Base-by-base conservation (phyloP, 2,329 filamentous ascomycete species). In the Periconia sp. region DNA sequence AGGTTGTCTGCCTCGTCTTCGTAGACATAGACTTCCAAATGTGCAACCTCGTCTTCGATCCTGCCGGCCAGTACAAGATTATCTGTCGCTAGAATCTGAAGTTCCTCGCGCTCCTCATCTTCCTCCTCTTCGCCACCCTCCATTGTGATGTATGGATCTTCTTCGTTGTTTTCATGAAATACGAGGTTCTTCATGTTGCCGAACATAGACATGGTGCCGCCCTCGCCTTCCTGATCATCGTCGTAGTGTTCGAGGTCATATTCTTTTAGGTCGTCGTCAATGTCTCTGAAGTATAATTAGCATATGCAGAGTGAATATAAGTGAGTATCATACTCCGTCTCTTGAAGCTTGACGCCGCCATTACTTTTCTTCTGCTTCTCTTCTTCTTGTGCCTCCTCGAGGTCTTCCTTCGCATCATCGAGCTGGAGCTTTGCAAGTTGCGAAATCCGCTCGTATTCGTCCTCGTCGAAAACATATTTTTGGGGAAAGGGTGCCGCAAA, bases 191-290 rank as follows among this genome's bases (percentile, higher is more conserved):
- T 95, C 66, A 95, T 83, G 66, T 96, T 96, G 64, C 92, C 91
- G 67, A 99, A 97, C 82, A 96, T 96, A 60, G 86, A 87, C 80
- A 94, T 86, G 40, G 86, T 82, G 62, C 89, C 86, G 36, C 82
- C 84, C 46, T 87, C 83, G 21, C 84, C 85, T 11, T 82, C 79
- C 6, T 85, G 82, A 33, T 94, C 88, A 56, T 94, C 88, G 61
- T 99, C 94, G 70, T 99, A 99, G 71, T 96, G 85, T 53, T 97
- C 92, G 40, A 99, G 81, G 66, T 99, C 87, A 73, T 96, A 99
- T 72, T 99, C 91, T 72, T 92, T 94, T 36, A 99, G 79, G 67
- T 96, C 92, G 56, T 95, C 89, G 64, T 96, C 90, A 16, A 66
- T 62, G 44, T 72, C 71, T 34, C 68, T 71, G 29, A 15, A 7